phyloP scores from a whole-genome alignment of 2,329 filamentous ascomycete genomes.

The Neonectria coccinea region DNA sequence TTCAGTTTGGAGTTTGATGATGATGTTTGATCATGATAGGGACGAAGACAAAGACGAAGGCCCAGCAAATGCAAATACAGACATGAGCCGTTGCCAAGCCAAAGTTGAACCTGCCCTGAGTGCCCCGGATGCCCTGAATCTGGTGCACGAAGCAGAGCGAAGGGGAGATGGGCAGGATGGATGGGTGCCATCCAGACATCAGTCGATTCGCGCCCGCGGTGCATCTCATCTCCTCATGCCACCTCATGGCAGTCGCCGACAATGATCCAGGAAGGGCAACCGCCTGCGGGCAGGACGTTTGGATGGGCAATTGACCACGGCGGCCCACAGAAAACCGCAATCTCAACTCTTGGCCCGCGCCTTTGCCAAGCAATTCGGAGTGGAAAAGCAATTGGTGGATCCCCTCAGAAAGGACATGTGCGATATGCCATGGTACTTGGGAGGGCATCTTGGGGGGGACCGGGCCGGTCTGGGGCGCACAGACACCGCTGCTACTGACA shows the following conservation, averaged over 20 bases:
- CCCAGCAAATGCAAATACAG: not conserved
- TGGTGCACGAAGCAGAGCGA: not conserved
- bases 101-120: not conserved
- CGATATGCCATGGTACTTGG: constrained; percentile 17
- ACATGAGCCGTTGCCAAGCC: constrained; percentile 8
- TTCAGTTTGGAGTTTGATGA: constrained; percentile 25
- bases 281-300: not conserved
- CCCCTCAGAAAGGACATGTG: constrained; percentile 19
- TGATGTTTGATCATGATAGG: constrained; percentile 11
- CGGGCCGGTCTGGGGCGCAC: constrained; percentile 38
- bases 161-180: not conserved
- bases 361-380: constrained; percentile 25
- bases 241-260: not conserved
- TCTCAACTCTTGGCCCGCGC: constrained; percentile 4
- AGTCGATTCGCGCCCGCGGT: not conserved
- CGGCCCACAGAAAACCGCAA: constrained; percentile 9
- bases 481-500: constrained; percentile 21
- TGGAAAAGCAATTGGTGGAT: constrained; percentile 19
- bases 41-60: not conserved
- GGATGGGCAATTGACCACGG: not conserved
- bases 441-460: constrained; percentile 25
- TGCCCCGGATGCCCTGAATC: not conserved
- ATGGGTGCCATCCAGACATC: not conserved
- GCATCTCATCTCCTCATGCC: constrained; percentile 5
- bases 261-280: not conserved